These are phyloP conservation scores for Salix caprea DNA, from an alignment of 345 rosid genomes.

Conservation along the genomic window DNA sequence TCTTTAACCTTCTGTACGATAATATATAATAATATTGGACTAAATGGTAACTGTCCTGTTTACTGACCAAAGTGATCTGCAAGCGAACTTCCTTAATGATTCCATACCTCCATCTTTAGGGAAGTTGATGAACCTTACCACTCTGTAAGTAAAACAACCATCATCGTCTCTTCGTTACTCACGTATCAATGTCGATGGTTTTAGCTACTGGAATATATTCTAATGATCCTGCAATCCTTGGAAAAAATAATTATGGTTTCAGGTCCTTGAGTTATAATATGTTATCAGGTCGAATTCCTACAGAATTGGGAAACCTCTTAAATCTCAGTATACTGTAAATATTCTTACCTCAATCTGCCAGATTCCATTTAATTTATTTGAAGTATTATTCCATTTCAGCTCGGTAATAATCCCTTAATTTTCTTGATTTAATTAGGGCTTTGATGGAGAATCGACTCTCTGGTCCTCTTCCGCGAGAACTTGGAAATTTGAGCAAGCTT, in stretches of 20 bases:
- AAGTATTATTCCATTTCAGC: no score
- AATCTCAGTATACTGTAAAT: not conserved
- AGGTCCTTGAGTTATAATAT: not conserved
- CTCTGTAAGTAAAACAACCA: not conserved
- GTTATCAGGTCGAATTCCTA: conserved; percentile 16
- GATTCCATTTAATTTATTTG: no score
- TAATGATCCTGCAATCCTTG: not conserved
- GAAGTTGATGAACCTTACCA: not conserved
- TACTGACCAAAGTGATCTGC: not conserved
- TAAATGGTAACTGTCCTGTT: not conserved
- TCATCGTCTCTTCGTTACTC: not conserved
- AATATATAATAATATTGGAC: no score
- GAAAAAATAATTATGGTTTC: not conserved
- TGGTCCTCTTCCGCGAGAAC: conserved; percentile 3
- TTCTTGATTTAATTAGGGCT: not conserved
- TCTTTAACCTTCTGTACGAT: no score
- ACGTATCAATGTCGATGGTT: not conserved
- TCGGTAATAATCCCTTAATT: not conserved
- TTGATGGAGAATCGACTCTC: conserved; percentile 6
- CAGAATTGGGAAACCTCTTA: conserved; percentile 3
- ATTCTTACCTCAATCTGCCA: not conserved
- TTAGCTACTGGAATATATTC: not conserved
- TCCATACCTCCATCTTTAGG: conserved; percentile 13
- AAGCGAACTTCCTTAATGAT: not conserved
- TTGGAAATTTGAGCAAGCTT: conserved; percentile 13